Evolutionary conservation across 2,329 filamentous ascomycete species (phyloP), one percentile per base, ranked within the genome.

Genomic region (Zymoseptoria crescenta): DNA sequence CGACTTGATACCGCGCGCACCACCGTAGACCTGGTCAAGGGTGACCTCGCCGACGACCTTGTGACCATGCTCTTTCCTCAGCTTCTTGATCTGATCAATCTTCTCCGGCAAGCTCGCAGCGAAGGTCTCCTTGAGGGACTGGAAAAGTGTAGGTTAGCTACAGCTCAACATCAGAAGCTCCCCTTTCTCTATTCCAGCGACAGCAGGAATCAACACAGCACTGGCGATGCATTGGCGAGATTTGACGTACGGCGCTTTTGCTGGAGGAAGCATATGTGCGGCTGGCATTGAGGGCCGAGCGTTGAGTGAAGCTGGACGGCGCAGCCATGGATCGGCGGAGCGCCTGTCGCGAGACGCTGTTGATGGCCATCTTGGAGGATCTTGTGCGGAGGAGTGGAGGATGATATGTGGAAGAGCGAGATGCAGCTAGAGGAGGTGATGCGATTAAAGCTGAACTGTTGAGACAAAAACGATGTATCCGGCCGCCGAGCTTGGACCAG

Each of bases 61-160:
- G 83, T 83, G 89, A 76, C 94, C 94, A 77, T 95, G 86, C 75
- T 96, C 93, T 91, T 96, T 96, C 78, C 91, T 86, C 74, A 99
- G 87, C 78, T 91, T 87, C 90, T 99, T 99, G 83, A 99, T 91
- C 86, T 97, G 90, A 81, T 99, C 94, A 75, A 96, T 88, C 86
- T 97, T 95, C 77, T 87, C 91, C 71, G 94, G 94, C 65, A 99
- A 83, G 74, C 93, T 88, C 77, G 94, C 92, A 75, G 93, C 93
- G 78, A 99, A 97, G 75, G 91, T 93, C 78, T 99, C 94, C 84
- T 99, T 99, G 75, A 99, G 81, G 70, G 91, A 91, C 94, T 99
- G n/a, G 56, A 56, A 9, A 55, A 35, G 50, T 28, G n/a, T 21
- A 13, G 29, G 10, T 59, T 53, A 57, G 57, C 59, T 57, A 56